A percentile compares a stretch with the other conserved stretches of the same genome.
Conservation (phyloP, 2,329 filamentous ascomycete genomes). For the Meredithiella fracta region DNA sequence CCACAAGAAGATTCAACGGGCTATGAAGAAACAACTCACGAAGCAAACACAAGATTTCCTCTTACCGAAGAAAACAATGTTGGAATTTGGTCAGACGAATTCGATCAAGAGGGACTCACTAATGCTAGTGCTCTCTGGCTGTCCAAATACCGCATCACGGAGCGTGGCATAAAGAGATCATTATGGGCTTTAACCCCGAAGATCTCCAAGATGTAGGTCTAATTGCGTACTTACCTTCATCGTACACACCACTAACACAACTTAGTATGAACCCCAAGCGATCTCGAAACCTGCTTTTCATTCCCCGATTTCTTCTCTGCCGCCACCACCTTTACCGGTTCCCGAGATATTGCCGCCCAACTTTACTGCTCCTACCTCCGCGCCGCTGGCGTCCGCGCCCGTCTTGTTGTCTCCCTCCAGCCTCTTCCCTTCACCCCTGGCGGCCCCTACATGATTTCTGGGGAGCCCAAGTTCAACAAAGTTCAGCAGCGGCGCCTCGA, state of each 20-base stretch:
- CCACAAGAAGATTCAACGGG: conserved; percentile 48
- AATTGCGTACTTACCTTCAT: neutral
- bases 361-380: conserved; percentile 79
- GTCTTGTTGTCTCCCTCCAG: conserved; percentile 83
- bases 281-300: conserved; percentile 52
- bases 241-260: conserved; percentile 17
- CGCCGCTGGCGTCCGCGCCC: conserved; percentile 60
- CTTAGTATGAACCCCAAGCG: conserved; percentile 40
- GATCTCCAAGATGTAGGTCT: conserved; percentile 39
- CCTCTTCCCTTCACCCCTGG: conserved; percentile 51
- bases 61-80: conserved; percentile 47
- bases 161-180: conserved; percentile 51
- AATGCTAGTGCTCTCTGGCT: conserved; percentile 51
- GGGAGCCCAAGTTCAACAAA: conserved; percentile 22
- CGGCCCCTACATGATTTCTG: conserved; percentile 30
- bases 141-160: conserved; percentile 52
- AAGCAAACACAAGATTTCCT: conserved; percentile 51
- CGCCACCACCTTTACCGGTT: conserved; percentile 56
- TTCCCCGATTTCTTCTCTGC: conserved; percentile 57
- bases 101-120: conserved; percentile 67
- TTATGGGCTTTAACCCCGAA: conserved; percentile 55
- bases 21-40: conserved; percentile 47
- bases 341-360: conserved; percentile 77
- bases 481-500: conserved; percentile 15
- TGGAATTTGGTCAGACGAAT: conserved; percentile 60